These are phyloP conservation scores for Sicyos edulis DNA, from an alignment of 306 rosid species.

Conservation along the genomic window DNA sequence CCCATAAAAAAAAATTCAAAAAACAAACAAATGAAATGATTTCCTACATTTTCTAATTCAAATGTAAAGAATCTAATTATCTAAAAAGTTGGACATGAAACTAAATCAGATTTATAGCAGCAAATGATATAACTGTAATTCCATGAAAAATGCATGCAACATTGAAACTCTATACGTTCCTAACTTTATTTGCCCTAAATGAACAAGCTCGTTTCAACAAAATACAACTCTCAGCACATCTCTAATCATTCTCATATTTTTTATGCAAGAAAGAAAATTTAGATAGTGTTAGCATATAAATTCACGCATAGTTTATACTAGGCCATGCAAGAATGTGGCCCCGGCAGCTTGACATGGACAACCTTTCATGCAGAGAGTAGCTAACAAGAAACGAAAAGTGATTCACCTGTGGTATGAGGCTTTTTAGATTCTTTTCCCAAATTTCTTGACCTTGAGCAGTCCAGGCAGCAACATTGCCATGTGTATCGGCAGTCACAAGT, in stretches of 20 bases:
- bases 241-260: neutral
- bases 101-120: neutral
- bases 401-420: slow-evolving; percentile 83
- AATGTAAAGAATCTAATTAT: neutral
- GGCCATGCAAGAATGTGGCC: slow-evolving; percentile 3
- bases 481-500: slow-evolving; percentile 76
- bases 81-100: slow-evolving; percentile 1
- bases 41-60: neutral
- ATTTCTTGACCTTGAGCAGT: slow-evolving; percentile 76
- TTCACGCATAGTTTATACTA: neutral
- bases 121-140: neutral
- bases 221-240: neutral
- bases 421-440: slow-evolving; percentile 87
- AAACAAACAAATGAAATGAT: too few species aligned
- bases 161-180: neutral
- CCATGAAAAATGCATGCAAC: neutral
- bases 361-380: slow-evolving; percentile 9
- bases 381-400: slow-evolving; percentile 4
- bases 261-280: neutral
- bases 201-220: neutral
- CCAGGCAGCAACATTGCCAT: slow-evolving; percentile 98
- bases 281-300: neutral
- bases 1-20: too few species aligned
- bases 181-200: neutral
- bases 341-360: neutral